These are phyloP conservation scores for Daedaleopsis nitida DNA, from an alignment of 768 basidiomycete species.

Conservation along the genomic window DNA sequence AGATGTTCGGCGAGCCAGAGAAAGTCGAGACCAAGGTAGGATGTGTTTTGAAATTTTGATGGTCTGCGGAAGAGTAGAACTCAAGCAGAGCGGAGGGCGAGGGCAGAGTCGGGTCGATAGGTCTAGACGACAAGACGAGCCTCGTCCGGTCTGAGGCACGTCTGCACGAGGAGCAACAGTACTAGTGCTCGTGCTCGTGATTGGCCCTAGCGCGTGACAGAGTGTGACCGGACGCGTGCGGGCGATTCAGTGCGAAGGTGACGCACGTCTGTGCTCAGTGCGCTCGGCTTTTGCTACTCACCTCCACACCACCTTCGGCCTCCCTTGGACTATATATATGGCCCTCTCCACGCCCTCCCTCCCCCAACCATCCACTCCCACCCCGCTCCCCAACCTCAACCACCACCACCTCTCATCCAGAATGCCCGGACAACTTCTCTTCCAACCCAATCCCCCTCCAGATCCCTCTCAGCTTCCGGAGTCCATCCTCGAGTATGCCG, in stretches of 20 bases:
- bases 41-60: too few species aligned
- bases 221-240: too few species aligned
- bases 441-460: constrained; percentile 67
- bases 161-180: too few species aligned
- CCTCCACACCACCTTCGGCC: neutral
- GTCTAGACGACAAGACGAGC: neutral
- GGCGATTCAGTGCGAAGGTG: too few species aligned
- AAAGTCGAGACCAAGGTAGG: too few species aligned
- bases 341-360: neutral
- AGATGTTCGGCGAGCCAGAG: too few species aligned
- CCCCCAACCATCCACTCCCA: neutral
- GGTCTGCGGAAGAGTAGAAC: constrained; percentile 5
- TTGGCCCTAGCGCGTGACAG: too few species aligned
- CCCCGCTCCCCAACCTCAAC: constrained; percentile 1
- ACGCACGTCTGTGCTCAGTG: constrained; percentile 1
- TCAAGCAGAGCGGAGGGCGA: too few species aligned
- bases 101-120: neutral
- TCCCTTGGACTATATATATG: constrained; percentile 12
- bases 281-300: neutral
- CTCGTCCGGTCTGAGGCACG: constrained; percentile 3
- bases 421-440: constrained; percentile 63
- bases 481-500: constrained; percentile 49
- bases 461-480: constrained; percentile 71
- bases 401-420: constrained; percentile 6
- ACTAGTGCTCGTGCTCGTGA: too few species aligned